Conservation (phyloP, 352 stramenopile species). For the Phytophthora pseudosyringae region DNA sequence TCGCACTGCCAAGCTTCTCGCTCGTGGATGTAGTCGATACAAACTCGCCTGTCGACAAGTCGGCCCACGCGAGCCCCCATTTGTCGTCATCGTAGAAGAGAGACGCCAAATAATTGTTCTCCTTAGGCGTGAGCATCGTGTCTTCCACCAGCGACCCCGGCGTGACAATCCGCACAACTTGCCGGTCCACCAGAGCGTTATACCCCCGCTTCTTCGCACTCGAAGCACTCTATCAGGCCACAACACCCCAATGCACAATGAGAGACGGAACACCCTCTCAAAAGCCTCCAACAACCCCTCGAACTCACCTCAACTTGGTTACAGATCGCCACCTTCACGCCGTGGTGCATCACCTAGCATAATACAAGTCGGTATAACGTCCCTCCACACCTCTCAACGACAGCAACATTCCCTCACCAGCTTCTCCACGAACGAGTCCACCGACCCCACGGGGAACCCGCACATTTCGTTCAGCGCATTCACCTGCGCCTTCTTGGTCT, state of each 20-base stretch:
- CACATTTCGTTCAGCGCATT: slow-evolving; percentile 76
- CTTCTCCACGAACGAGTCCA: slow-evolving; percentile 85
- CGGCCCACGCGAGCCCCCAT: slow-evolving; percentile 75
- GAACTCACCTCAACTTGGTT: slow-evolving; percentile 74
- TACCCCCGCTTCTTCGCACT: slow-evolving; percentile 60
- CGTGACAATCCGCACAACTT: slow-evolving; percentile 81
- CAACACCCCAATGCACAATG: background rate
- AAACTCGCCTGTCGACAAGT: slow-evolving; percentile 84
- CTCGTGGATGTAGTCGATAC: slow-evolving; percentile 60
- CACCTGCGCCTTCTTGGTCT: slow-evolving; percentile 61
- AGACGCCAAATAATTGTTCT: slow-evolving; percentile 83
- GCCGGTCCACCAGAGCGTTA: slow-evolving; percentile 71
- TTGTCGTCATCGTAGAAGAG: slow-evolving; percentile 42
- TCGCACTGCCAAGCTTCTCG: slow-evolving; percentile 64
- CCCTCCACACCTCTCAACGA: background rate
- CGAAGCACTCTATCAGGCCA: slow-evolving; percentile 45
- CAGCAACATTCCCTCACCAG: slow-evolving; percentile 44
- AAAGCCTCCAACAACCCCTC: background rate
- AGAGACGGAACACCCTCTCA: background rate
- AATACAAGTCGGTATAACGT: background rate
- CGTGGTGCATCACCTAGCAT: slow-evolving; percentile 79
- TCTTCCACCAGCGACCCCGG: slow-evolving; percentile 80
- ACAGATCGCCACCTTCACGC: slow-evolving; percentile 84
- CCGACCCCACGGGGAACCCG: slow-evolving; percentile 72
- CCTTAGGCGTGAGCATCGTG: slow-evolving; percentile 73